A percentile compares a stretch with the other conserved stretches of the same genome.
phyloP scores from a whole-genome alignment of 2,329 filamentous ascomycete species.

The Penicillium sclerotiorum region DNA sequence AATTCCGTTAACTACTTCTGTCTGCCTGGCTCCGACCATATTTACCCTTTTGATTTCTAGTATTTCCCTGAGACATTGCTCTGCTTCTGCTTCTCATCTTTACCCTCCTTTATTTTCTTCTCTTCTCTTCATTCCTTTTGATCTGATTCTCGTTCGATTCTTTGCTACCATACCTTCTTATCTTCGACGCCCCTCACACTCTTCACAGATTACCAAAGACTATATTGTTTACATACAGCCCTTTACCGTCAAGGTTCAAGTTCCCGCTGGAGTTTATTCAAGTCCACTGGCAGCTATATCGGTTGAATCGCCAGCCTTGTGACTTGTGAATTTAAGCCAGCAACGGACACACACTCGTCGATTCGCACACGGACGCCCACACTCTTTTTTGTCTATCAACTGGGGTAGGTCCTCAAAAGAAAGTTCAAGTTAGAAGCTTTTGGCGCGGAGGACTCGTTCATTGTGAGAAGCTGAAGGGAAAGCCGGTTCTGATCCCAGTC shows the following conservation, averaged over 20 bases:
- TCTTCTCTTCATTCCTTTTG: neutral
- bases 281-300: too few species aligned
- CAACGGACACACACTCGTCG: neutral
- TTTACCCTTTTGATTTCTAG: slow-evolving; percentile 5
- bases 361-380: neutral
- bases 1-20: slow-evolving; percentile 12
- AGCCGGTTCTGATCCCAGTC: neutral
- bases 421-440: neutral
- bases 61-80: slow-evolving; percentile 11
- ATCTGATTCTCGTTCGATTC: slow-evolving; percentile 2
- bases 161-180: neutral
- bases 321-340: neutral
- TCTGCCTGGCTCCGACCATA: slow-evolving; percentile 2
- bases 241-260: neutral
- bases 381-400: neutral
- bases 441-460: neutral
- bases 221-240: neutral
- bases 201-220: neutral
- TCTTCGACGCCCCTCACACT: neutral
- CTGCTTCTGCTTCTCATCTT: slow-evolving; percentile 9
- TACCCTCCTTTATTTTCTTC: slow-evolving; percentile 1
- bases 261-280: neutral
- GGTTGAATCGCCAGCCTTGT: neutral
- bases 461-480: neutral
- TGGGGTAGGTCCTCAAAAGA: neutral